Evolutionary conservation across 768 basidiomycete genomes (phyloP).

Genomic region (Saitozyma sp.): DNA sequence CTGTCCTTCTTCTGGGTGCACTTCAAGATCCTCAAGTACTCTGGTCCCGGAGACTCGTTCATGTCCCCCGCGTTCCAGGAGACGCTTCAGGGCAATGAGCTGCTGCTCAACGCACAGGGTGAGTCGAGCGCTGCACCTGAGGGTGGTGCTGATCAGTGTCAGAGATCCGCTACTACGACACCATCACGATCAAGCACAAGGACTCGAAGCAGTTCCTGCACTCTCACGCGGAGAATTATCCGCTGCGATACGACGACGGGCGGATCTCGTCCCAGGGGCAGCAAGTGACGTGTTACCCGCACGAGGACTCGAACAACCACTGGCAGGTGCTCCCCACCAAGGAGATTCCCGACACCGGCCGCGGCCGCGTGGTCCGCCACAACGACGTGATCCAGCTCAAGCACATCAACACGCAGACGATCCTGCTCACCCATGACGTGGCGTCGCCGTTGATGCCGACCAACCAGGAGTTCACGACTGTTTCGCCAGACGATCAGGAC

Average conservation of each 20-base stretch:
- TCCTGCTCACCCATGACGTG: conserved; percentile 92
- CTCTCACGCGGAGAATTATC: conserved; percentile 87
- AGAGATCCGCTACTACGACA: conserved; percentile 95
- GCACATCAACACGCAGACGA: conserved; percentile 78
- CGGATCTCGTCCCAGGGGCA: conserved; percentile 96
- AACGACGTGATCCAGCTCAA: conserved; percentile 84
- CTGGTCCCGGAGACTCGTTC: conserved; percentile 90
- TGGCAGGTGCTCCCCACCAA: conserved; percentile 97
- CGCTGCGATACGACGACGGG: conserved; percentile 90
- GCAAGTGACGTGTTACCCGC: conserved; percentile 92
- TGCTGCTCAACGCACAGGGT: conserved; percentile 91
- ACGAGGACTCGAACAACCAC: conserved; percentile 90
- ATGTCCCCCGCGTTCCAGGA: conserved; percentile 99
- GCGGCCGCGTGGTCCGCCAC: conserved; percentile 86
- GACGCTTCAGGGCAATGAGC: conserved; percentile 85
- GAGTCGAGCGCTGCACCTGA: conserved; percentile 22
- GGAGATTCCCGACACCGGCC: conserved; percentile 87
- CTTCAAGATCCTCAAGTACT: conserved; percentile 79
- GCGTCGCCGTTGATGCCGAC: conserved; percentile 96
- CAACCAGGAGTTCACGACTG: conserved; percentile 97
- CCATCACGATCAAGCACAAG: conserved; percentile 81
- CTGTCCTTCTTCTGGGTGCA: conserved; percentile 95
- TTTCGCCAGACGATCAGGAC: conserved; percentile 72
- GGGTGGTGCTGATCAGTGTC: conserved; percentile 10
- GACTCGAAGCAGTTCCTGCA: conserved; percentile 91